Percentiles rank a stretch among this genome's conserved stretches.
These are phyloP conservation scores for Hypoxylon sp. DNA, from an alignment of 2,329 filamentous ascomycete species.

Conservation along the genomic window DNA sequence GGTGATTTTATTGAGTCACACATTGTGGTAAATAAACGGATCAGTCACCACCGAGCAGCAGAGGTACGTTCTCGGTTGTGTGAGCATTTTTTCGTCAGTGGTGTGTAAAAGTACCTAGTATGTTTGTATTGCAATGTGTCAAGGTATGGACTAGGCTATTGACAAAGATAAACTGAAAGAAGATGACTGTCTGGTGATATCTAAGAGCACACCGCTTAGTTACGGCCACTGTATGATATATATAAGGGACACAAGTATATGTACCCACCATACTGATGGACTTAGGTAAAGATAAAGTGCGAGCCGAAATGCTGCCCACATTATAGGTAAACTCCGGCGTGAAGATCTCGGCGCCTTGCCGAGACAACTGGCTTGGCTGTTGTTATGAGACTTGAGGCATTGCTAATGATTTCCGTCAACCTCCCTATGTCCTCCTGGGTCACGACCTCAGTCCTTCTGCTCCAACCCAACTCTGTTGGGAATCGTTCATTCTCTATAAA, in stretches of 20 bases:
- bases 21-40: background rate
- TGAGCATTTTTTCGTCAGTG: background rate
- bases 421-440: conserved; percentile 6
- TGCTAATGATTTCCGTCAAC: conserved; percentile 16
- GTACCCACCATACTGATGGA: background rate
- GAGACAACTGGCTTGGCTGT: background rate
- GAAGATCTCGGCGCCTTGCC: conserved; percentile 15
- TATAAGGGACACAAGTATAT: background rate
- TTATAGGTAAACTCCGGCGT: conserved; percentile 12
- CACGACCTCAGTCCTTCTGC: conserved; percentile 21
- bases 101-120: background rate
- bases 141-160: background rate
- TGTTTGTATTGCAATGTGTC: background rate
- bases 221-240: background rate
- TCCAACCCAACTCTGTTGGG: conserved; percentile 60
- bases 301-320: background rate
- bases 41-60: background rate
- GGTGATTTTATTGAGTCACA: background rate
- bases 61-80: background rate
- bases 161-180: background rate
- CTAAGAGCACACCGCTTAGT: background rate
- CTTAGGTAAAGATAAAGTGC: background rate
- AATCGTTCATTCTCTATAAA: conserved; percentile 60
- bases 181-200: background rate
- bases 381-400: conserved; percentile 30